Base-by-base conservation (phyloP, 1,284 basidiomycete genomes). In the Boletellus deceptivus region DNA sequence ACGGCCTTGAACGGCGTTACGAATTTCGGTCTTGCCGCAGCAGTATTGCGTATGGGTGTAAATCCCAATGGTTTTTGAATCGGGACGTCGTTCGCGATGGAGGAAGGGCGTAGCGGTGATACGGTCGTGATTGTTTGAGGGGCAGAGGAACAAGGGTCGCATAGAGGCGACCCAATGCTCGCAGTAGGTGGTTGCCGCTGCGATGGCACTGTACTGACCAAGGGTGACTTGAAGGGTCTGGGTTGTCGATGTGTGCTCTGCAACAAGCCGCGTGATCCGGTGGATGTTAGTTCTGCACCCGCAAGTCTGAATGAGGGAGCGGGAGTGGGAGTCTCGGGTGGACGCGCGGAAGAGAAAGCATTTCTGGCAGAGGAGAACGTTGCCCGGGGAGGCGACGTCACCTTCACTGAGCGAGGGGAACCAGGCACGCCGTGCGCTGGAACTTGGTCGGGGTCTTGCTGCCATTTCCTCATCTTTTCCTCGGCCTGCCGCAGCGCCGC, bases 1-100 rank as follows among this genome's bases (percentile, higher is more conserved):
- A 77, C 79, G 6, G 68, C 53, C 64, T 89, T 91, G 68, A 90
- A 90, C 0, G 88, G 88, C 0, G 86, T 89, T 2, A 76, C 65
- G 57, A 91, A 91, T 45, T 70, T 74, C 43, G 73, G 72, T 47
- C 64, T 72, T 48, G 52, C 68, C 59, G 59, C 62, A 47, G 42
- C 46, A 47, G 56, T 50, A 20, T 38, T 49, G 18, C 59, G 55
- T 11, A 64, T 64, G 10, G 70, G 70, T 1, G 72, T 74, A 22
- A 72, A 62, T 0, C 72, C 72, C 11, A 73, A 48, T 2, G 54
- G 43, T 49, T 49, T 55, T 48, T 58, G 61, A 31, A 41, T 40
- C 8, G 39, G 9, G 25, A 17, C 27, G 1, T 49, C 43, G 34
- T 63, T 68, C 25, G 31, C 51, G 34, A 52, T 46, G 16, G 42